Percentiles rank a stretch among this genome's conserved stretches.
These are phyloP conservation scores for Gossypium longicalyx DNA, from an alignment of 345 rosid genomes.

Conservation along the genomic window DNA sequence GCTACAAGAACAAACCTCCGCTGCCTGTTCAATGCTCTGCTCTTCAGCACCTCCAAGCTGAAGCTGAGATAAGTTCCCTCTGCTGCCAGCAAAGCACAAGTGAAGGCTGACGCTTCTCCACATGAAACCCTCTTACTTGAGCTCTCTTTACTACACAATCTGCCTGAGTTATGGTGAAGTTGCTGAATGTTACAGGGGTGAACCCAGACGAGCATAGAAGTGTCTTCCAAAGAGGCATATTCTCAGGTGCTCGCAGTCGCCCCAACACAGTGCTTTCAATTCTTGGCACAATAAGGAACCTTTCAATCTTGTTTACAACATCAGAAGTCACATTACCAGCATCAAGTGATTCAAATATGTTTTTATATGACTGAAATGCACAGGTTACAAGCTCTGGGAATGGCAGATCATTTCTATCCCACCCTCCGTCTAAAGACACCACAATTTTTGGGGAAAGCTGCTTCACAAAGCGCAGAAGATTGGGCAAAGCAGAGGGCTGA, in stretches of 20 bases:
- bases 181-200: conserved; percentile 38
- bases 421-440: conserved; percentile 43
- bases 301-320: conserved; percentile 46
- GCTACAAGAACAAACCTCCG: conserved; percentile 20
- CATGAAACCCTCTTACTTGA: conserved; percentile 48
- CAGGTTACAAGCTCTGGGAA: conserved; percentile 44
- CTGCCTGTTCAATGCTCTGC: conserved; percentile 8
- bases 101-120: conserved; percentile 46
- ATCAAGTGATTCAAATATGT: conserved; percentile 45
- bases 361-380: conserved; percentile 38
- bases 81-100: conserved; percentile 55
- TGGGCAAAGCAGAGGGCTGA: conserved; percentile 40
- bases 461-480: conserved; percentile 40
- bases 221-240: conserved; percentile 47
- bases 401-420: conserved; percentile 39
- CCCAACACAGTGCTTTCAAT: conserved; percentile 48
- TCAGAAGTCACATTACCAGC: conserved; percentile 39
- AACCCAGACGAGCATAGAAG: conserved; percentile 44
- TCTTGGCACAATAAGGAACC: conserved; percentile 45
- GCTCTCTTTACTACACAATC: conserved; percentile 47
- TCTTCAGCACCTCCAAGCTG: conserved; percentile 53
- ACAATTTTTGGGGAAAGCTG: conserved; percentile 50
- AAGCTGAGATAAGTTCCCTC: conserved; percentile 45
- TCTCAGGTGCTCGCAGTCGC: conserved; percentile 29
- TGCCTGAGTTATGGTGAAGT: conserved; percentile 50